Conservation (phyloP, 768 basidiomycete species). For the Psilocybe subaeruginosa region DNA sequence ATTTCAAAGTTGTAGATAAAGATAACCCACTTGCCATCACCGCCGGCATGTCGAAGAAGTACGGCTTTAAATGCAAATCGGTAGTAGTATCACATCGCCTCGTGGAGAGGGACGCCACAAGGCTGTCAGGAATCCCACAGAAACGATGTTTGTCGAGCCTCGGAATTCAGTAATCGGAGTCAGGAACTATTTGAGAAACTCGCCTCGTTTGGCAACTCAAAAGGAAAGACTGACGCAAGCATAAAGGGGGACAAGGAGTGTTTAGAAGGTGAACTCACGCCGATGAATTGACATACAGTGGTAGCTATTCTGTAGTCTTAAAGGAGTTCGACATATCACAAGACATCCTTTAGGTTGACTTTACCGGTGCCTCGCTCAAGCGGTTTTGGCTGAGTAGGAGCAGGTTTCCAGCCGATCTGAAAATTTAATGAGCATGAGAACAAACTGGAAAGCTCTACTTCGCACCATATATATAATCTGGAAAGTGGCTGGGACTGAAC, state of each 20-base stretch:
- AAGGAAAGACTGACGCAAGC: background rate
- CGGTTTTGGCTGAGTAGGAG: constrained; percentile 44
- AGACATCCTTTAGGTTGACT: constrained; percentile 44
- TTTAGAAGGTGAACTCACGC: background rate
- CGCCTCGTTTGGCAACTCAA: constrained; percentile 7
- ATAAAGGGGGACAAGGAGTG: constrained; percentile 2
- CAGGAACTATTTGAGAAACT: background rate
- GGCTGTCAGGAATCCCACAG: background rate
- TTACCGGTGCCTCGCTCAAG: constrained; percentile 49
- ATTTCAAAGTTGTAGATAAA: constrained; percentile 2
- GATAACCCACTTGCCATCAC: constrained; percentile 14
- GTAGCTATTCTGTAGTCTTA: constrained; percentile 2
- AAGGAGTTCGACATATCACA: constrained; percentile 26
- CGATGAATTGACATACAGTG: background rate
- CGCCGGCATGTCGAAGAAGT: constrained; percentile 15
- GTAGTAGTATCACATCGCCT: background rate
- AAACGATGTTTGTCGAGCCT: background rate
- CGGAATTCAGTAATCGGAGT: background rate
- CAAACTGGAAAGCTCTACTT: constrained; percentile 5
- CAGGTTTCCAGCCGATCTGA: constrained; percentile 52
- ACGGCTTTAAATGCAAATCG: constrained; percentile 1
- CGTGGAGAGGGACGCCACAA: background rate
- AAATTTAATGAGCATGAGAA: constrained; percentile 5
- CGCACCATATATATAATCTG: constrained; percentile 92
- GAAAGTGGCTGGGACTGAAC: constrained; percentile 91